phyloP scores from a whole-genome alignment of 2,329 filamentous ascomycete species.

The Cladosporium sp. region DNA sequence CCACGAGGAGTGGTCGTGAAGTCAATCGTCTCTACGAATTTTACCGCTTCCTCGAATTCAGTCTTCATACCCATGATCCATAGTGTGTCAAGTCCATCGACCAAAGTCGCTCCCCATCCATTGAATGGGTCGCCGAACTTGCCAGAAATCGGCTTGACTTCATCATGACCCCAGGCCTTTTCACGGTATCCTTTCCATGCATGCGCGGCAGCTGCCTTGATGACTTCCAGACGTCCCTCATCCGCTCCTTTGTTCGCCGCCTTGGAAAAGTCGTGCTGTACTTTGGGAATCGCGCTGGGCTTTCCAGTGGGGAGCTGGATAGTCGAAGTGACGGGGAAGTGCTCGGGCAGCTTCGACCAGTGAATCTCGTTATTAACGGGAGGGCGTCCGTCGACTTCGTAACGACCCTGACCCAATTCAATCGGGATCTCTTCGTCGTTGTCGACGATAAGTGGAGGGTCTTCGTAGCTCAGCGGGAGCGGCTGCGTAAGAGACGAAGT shows the following conservation, averaged over 20 bases:
- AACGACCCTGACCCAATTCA: slow-evolving; percentile 7
- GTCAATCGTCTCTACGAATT: slow-evolving; percentile 67
- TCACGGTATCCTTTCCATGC: slow-evolving; percentile 79
- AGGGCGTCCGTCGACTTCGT: slow-evolving; percentile 3
- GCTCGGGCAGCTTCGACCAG: slow-evolving; percentile 65
- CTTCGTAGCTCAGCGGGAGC: slow-evolving; percentile 6
- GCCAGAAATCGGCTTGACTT: slow-evolving; percentile 69
- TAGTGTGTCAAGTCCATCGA: slow-evolving; percentile 76
- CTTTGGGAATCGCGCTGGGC: slow-evolving; percentile 64
- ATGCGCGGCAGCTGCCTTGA: slow-evolving; percentile 70
- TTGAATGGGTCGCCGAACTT: slow-evolving; percentile 75
- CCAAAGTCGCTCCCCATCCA: slow-evolving; percentile 82
- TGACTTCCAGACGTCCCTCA: slow-evolving; percentile 56
- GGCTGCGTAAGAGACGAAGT: slow-evolving; percentile 1
- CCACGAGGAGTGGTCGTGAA: slow-evolving; percentile 66
- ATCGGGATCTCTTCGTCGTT: slow-evolving; percentile 9
- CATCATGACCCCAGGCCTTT: slow-evolving; percentile 80
- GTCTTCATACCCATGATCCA: slow-evolving; percentile 79
- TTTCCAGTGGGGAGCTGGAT: slow-evolving; percentile 70
- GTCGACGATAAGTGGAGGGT: background rate
- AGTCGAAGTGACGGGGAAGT: slow-evolving; percentile 71
- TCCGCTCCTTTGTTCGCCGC: slow-evolving; percentile 54
- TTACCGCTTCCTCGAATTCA: slow-evolving; percentile 74
- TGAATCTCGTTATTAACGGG: slow-evolving; percentile 43
- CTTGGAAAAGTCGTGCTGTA: slow-evolving; percentile 68